Percentiles rank a stretch among this genome's conserved stretches.
phyloP scores from a whole-genome alignment of 768 basidiomycete species.

The Amanita thiersii region DNA sequence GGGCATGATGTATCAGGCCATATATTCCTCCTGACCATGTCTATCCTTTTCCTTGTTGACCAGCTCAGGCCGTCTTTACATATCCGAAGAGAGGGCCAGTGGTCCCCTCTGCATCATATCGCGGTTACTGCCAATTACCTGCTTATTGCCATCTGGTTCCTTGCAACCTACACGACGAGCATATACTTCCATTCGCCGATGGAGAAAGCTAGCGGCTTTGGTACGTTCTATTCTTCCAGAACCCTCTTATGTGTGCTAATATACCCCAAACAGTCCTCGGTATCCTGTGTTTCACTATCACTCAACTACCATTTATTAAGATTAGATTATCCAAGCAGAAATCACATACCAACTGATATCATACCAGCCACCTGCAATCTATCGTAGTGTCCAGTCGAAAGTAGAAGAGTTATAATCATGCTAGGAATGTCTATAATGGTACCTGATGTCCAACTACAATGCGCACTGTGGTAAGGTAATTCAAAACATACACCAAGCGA shows the following conservation, averaged over 20 bases:
- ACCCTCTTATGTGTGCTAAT: background rate
- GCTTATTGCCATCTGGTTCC: conserved; percentile 58
- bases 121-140: conserved; percentile 38
- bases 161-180: conserved; percentile 73
- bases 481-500: conserved; percentile 8
- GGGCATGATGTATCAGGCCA: conserved; percentile 96
- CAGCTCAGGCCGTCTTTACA: conserved; percentile 56
- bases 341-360: conserved; percentile 4
- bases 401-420: too few species aligned
- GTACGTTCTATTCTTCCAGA: conserved; percentile 33
- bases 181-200: conserved; percentile 86
- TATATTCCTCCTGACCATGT: conserved; percentile 80
- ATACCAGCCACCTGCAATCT: too few species aligned
- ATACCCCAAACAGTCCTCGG: background rate
- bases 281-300: background rate
- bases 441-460: too few species aligned
- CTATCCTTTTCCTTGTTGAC: conserved; percentile 68
- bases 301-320: conserved; percentile 5
- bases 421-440: too few species aligned
- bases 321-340: conserved; percentile 2
- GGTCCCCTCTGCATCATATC: conserved; percentile 35
- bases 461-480: background rate
- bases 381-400: too few species aligned
- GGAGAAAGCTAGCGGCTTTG: conserved; percentile 81
- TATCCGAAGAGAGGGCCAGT: conserved; percentile 16